These are phyloP conservation scores for Talaromyces atroroseus DNA, from an alignment of 2,329 filamentous ascomycete genomes.

Conservation along the genomic window DNA sequence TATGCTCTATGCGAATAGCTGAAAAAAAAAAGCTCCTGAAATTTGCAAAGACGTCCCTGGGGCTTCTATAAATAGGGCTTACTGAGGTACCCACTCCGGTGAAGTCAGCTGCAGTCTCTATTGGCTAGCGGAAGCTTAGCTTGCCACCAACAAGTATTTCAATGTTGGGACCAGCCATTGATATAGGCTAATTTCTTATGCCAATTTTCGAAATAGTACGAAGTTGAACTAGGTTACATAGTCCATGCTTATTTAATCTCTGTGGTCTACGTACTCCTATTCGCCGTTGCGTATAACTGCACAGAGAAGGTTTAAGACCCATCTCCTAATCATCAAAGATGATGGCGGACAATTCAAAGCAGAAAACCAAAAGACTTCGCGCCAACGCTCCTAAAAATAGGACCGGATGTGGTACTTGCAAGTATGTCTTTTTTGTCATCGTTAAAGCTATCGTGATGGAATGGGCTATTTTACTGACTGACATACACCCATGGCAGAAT, in stretches of 20 bases:
- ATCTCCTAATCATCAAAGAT: not conserved
- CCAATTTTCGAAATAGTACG: not conserved
- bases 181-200: too few relatives aligned
- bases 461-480: not conserved
- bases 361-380: not conserved
- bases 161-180: too few relatives aligned
- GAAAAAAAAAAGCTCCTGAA: too few relatives aligned
- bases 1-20: too few relatives aligned
- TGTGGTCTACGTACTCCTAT: not conserved
- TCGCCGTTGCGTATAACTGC: not conserved
- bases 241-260: too few relatives aligned
- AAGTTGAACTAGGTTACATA: not conserved
- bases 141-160: too few relatives aligned
- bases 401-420: not conserved
- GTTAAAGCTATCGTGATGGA: not conserved
- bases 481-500: not conserved
- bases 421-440: not conserved
- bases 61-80: too few relatives aligned
- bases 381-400: not conserved
- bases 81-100: too few relatives aligned
- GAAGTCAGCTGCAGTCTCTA: too few relatives aligned
- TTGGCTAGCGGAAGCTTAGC: too few relatives aligned
- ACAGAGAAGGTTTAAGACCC: not conserved
- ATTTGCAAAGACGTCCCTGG: too few relatives aligned
- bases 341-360: not conserved